Percentiles rank a stretch among this genome's conserved stretches.
These are phyloP conservation scores for Myxozyma vanderwaltii DNA, from an alignment of 805 yeast genomes.

Conservation along the genomic window DNA sequence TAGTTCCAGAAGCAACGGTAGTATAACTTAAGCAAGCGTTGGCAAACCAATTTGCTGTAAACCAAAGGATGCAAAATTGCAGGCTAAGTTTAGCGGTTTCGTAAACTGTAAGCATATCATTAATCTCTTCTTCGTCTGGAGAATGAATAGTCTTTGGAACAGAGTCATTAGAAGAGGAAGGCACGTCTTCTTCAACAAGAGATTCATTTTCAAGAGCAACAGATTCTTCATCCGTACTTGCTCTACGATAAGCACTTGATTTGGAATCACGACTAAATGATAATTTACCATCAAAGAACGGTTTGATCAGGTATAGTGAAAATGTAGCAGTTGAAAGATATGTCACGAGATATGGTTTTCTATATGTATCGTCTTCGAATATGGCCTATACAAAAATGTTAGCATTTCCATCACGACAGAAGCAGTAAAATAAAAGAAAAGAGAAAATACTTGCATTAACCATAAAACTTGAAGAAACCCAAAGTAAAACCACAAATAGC, in stretches of 20 bases:
- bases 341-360: constrained; percentile 91
- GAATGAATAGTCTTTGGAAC: not conserved
- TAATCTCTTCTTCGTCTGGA: not conserved
- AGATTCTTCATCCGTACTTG: constrained; percentile 2
- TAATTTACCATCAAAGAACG: constrained; percentile 35
- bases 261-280: not conserved
- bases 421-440: not conserved
- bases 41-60: constrained; percentile 81
- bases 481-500: constrained; percentile 40
- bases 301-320: constrained; percentile 74
- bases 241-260: not conserved
- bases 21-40: constrained; percentile 88
- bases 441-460: constrained; percentile 56
- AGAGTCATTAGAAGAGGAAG: not conserved
- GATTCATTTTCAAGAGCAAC: constrained; percentile 1
- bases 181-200: not conserved
- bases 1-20: constrained; percentile 91
- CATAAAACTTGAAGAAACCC: constrained; percentile 90
- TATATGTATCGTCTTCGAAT: constrained; percentile 66
- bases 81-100: constrained; percentile 77
- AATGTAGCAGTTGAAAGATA: constrained; percentile 88
- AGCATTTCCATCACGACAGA: no score
- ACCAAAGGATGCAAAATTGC: constrained; percentile 89
- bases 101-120: constrained; percentile 37
- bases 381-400: no score